A percentile compares a stretch with the other conserved stretches of the same genome.
Conservation (phyloP, 192 early-diverging fungal genomes). For the Gigaspora rosea region DNA sequence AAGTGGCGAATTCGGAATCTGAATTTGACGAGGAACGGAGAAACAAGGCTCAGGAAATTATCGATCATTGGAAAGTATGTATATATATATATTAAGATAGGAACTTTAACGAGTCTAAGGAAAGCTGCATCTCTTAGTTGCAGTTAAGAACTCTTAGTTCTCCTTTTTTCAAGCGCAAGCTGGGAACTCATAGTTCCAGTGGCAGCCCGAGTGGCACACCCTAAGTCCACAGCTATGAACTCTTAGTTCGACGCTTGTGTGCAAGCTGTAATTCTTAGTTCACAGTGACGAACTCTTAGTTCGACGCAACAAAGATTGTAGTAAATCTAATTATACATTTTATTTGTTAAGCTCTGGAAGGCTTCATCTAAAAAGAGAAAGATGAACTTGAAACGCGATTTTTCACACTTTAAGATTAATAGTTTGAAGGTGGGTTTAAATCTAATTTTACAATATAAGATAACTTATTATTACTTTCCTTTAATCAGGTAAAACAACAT, state of each 20-base stretch:
- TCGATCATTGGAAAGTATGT: no score
- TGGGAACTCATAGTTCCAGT: not conserved
- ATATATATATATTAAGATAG: no score
- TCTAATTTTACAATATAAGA: not conserved
- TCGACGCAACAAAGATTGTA: not conserved
- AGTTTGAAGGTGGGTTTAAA: not conserved
- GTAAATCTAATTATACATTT: not conserved
- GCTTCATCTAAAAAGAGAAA: not conserved
- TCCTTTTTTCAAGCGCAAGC: not conserved
- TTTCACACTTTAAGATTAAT: not conserved
- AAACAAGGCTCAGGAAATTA: no score
- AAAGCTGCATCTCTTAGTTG: not conserved
- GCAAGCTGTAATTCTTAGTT: slow-evolving; percentile 24
- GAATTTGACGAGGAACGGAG: no score
- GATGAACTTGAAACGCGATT: slow-evolving; percentile 11
- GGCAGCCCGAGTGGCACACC: no score
- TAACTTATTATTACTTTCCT: not conserved
- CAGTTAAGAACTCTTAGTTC: slow-evolving; percentile 15
- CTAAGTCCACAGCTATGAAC: slow-evolving; percentile 1
- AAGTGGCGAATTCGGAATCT: not conserved
- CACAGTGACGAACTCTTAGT: slow-evolving; percentile 26
- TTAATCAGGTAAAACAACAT: slow-evolving; percentile 1
- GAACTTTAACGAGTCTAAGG: no score
- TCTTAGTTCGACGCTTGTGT: not conserved
- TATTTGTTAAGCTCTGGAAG: not conserved